Evolutionary conservation across 1,284 basidiomycete genomes (phyloP).

Genomic region (Heterobasidion annosum): DNA sequence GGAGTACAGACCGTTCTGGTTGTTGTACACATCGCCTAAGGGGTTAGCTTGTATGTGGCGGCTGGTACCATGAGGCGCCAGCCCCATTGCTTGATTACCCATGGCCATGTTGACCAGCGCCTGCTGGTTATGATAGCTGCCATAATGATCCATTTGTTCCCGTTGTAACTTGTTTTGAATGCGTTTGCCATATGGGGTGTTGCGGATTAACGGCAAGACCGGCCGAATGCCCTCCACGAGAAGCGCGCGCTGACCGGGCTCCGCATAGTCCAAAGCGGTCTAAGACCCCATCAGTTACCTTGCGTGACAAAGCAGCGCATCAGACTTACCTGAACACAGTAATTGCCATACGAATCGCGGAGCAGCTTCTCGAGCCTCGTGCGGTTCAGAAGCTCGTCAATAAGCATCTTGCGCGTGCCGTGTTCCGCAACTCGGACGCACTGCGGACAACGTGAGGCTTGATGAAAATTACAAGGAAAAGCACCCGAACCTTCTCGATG

Average conservation of each 20-base stretch:
- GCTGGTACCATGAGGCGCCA: slow-evolving; percentile 25
- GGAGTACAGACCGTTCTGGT: slow-evolving; percentile 52
- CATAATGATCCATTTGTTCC: slow-evolving; percentile 73
- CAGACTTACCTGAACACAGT: slow-evolving; percentile 73
- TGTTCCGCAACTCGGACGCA: slow-evolving; percentile 98
- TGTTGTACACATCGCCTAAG: slow-evolving; percentile 60
- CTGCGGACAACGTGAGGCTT: slow-evolving; percentile 30
- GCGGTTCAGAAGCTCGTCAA: slow-evolving; percentile 93
- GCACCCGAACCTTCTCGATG: slow-evolving; percentile 71
- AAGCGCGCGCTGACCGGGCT: slow-evolving; percentile 75
- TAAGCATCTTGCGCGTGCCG: slow-evolving; percentile 87
- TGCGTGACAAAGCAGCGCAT: slow-evolving; percentile 3
- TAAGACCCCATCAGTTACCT: slow-evolving; percentile 22
- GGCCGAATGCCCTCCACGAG: slow-evolving; percentile 94
- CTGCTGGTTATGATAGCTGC: slow-evolving; percentile 52
- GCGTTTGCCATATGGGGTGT: slow-evolving; percentile 95
- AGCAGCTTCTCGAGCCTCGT: slow-evolving; percentile 92
- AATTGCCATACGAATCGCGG: slow-evolving; percentile 92
- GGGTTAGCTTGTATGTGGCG: slow-evolving; percentile 51
- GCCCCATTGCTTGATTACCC: slow-evolving; percentile 44
- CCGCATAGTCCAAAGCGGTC: slow-evolving; percentile 94
- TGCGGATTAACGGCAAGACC: slow-evolving; percentile 92
- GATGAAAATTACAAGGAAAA: not conserved
- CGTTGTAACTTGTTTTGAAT: slow-evolving; percentile 96
- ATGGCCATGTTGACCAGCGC: slow-evolving; percentile 51